Conservation (phyloP, 345 rosid genomes). For the Litchi chinensis region DNA sequence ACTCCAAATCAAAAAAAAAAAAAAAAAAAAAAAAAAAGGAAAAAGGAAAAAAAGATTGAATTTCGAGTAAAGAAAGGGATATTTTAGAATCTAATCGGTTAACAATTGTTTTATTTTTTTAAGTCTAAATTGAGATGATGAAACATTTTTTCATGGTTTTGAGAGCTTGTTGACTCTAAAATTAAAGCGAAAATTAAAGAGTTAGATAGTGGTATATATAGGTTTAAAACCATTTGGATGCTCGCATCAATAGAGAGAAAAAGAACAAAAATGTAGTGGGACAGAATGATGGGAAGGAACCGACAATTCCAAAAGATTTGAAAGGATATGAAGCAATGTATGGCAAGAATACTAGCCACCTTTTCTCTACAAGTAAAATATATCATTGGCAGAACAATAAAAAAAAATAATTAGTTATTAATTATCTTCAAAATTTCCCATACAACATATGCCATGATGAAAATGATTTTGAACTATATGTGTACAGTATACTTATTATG, state of each 20-base stretch:
- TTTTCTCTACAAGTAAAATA: no score
- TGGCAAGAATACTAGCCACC: no score
- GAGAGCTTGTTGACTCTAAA: neutral
- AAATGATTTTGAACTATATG: no score
- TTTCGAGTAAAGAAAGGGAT: constrained; percentile 2
- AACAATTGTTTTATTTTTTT: no score
- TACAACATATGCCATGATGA: no score
- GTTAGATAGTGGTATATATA: neutral
- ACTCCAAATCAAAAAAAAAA: constrained; percentile 17
- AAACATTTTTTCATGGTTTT: neutral
- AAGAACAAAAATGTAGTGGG: neutral
- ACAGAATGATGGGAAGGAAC: neutral
- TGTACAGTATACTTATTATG: no score
- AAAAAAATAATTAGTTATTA: no score
- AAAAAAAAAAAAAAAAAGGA: neutral
- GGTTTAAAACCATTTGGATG: constrained; percentile 3
- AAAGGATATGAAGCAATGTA: neutral
- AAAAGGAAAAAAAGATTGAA: neutral
- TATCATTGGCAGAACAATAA: no score
- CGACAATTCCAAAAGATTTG: neutral
- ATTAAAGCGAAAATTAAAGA: neutral
- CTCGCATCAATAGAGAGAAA: neutral
- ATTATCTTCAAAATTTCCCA: no score
- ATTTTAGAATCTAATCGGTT: constrained; percentile 11
- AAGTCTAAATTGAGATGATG: neutral